Conservation (phyloP, 1,284 basidiomycete genomes). For the Naganishia liquefaciens region DNA sequence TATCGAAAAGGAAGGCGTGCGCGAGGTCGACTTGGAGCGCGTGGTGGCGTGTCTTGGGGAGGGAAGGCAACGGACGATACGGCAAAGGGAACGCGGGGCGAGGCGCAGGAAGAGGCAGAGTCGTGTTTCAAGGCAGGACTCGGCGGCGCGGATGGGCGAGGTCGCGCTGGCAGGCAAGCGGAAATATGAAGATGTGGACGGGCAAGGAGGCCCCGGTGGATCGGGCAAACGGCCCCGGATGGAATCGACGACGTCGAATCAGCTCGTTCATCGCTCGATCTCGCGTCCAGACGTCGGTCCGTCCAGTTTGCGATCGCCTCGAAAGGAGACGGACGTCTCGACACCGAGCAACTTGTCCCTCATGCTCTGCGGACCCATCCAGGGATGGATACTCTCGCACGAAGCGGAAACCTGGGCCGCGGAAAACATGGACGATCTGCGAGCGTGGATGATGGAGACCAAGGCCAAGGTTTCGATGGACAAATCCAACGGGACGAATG, state of each 20-base stretch:
- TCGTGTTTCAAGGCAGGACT: neutral
- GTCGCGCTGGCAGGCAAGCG: neutral
- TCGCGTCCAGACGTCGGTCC: neutral
- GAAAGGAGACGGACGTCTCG: neutral
- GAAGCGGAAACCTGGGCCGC: conserved; percentile 22
- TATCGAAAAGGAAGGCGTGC: conserved; percentile 41
- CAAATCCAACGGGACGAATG: neutral
- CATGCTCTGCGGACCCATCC: conserved; percentile 50
- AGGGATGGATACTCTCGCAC: conserved; percentile 38
- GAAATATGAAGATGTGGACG: neutral
- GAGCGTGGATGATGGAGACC: conserved; percentile 17
- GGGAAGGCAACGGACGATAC: conserved; percentile 3
- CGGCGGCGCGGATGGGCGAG: neutral
- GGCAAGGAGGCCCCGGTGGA: too few species aligned
- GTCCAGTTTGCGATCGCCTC: too few species aligned
- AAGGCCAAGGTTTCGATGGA: neutral
- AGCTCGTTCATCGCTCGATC: too few species aligned
- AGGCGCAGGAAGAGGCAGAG: neutral
- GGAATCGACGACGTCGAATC: too few species aligned
- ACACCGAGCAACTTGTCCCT: conserved; percentile 29
- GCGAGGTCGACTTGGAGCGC: conserved; percentile 39
- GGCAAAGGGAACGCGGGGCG: neutral
- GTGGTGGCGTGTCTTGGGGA: conserved; percentile 39
- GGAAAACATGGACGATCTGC: conserved; percentile 19
- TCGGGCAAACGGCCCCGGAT: too few species aligned